Evolutionary conservation across 768 basidiomycete species (phyloP).

Genomic region (Kwoniella dendrophila): DNA sequence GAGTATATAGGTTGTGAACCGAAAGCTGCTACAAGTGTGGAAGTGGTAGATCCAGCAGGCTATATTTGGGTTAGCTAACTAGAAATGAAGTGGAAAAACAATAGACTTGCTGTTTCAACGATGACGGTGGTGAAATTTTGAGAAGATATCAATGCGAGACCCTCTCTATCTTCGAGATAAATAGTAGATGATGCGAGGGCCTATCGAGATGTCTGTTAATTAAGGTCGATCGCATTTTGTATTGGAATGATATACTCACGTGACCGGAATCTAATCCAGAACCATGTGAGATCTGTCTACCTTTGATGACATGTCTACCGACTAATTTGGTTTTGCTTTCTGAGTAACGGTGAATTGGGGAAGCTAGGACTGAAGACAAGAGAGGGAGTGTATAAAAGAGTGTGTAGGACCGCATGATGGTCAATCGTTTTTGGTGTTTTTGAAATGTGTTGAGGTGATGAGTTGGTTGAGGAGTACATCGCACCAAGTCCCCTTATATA

Average conservation of each 20-base stretch:
- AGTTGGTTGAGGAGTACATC: no score
- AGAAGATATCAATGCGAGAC: slow-evolving; percentile 4
- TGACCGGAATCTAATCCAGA: slow-evolving; percentile 3
- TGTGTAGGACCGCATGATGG: background rate
- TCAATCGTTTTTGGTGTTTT: background rate
- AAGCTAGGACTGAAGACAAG: background rate
- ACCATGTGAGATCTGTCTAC: slow-evolving; percentile 13
- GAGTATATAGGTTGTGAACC: slow-evolving; percentile 21
- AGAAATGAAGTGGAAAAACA: background rate
- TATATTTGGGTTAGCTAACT: background rate
- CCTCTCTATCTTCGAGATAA: slow-evolving; percentile 12
- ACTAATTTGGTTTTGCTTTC: background rate
- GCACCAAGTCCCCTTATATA: no score
- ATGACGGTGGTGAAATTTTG: slow-evolving; percentile 18
- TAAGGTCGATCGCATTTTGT: background rate
- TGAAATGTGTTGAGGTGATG: no score
- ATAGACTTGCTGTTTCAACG: slow-evolving; percentile 12
- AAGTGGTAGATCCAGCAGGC: slow-evolving; percentile 2
- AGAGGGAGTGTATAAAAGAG: background rate
- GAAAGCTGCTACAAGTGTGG: slow-evolving; percentile 18
- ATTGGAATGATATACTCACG: slow-evolving; percentile 7
- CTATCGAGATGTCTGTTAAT: background rate
- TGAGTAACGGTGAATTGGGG: background rate
- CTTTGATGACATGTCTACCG: slow-evolving; percentile 16
- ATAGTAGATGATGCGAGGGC: slow-evolving; percentile 11